Conservation (phyloP, 2,329 filamentous ascomycete species). For the Ascosphaera aggregata region DNA sequence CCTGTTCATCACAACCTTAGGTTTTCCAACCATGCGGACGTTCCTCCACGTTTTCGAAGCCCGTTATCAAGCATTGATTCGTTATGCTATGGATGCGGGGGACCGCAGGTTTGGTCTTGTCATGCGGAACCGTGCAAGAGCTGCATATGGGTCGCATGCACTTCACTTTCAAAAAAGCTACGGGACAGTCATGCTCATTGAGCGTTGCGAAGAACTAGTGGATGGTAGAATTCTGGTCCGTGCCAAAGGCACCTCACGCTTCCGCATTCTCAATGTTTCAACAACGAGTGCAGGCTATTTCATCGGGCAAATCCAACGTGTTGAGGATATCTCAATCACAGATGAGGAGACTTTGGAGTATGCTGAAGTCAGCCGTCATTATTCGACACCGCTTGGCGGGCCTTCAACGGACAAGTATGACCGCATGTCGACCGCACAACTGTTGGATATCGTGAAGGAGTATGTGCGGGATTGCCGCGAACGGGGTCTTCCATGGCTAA, state of each 20-base stretch:
- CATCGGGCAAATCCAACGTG: constrained; percentile 48
- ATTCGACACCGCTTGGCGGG: constrained; percentile 3
- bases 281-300: constrained; percentile 51
- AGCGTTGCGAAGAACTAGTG: constrained; percentile 46
- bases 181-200: constrained; percentile 56
- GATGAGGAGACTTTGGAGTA: constrained; percentile 62
- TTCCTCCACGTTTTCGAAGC: constrained; percentile 85
- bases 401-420: constrained; percentile 7
- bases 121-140: constrained; percentile 35
- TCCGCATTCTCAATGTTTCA: constrained; percentile 40
- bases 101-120: constrained; percentile 71
- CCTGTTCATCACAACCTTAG: constrained; percentile 60
- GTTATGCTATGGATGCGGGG: constrained; percentile 44
- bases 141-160: constrained; percentile 29
- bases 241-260: constrained; percentile 52
- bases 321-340: constrained; percentile 60
- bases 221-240: constrained; percentile 69
- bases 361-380: constrained; percentile 29
- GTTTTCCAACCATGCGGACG: constrained; percentile 63
- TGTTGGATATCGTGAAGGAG: constrained; percentile 40
- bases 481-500: constrained; percentile 50
- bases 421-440: constrained; percentile 14
- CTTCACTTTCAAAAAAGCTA: constrained; percentile 41
- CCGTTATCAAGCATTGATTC: constrained; percentile 76
- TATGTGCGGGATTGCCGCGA: constrained; percentile 49